Evolutionary conservation across 352 stramenopile genomes (phyloP), one percentile per base, ranked within the genome.

Genomic region (Globisporangium cylindrosporum): DNA sequence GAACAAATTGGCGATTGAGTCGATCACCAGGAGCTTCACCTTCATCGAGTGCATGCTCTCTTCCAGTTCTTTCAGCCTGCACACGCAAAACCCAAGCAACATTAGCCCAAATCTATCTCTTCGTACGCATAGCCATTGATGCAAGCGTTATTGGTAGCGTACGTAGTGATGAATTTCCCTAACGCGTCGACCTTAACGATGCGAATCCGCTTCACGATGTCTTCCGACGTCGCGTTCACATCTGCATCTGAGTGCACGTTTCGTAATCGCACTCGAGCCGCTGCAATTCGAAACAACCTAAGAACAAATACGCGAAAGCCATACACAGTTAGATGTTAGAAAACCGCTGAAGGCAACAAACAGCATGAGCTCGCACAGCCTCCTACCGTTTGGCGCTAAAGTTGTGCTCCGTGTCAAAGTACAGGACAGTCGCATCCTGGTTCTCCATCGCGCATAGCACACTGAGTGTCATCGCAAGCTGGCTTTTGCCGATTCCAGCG

Each of bases 401-500:
- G 60, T 89, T 90, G 57, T 84, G 79, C 53, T 91, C 85, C 4
- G 76, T 79, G 55, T 95, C 85, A 54, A 93, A 80, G 66, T 87
- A 95, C 59, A 95, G 56, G 24, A 94, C 77, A 0, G 62, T 69
- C 18, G 75, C 72, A 4, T 87, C 70, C 4, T 76, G 76, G 65
- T 93, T 89, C 63, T 93, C 81, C 59, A 90, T 68, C 7, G 80
- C 78, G 56, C 84, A 94, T 15, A 79, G 69, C 49, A 92, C 84
- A 2, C 84, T 81, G 29, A 95, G 73, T n/a, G 82, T 90, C 83
- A 93, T 91, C 20, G 75, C 78, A 22, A 81, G 62, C 69, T 95
- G 88, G 53, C 78, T 89, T 69, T 95, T 95, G 49, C 88, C 88
- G 34, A 93, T 90, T 7, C 76, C 84, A 36, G 82, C 73, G n/a